Base-by-base conservation (phyloP, 2,329 filamentous ascomycete genomes). In the Colletotrichum plurivorum region DNA sequence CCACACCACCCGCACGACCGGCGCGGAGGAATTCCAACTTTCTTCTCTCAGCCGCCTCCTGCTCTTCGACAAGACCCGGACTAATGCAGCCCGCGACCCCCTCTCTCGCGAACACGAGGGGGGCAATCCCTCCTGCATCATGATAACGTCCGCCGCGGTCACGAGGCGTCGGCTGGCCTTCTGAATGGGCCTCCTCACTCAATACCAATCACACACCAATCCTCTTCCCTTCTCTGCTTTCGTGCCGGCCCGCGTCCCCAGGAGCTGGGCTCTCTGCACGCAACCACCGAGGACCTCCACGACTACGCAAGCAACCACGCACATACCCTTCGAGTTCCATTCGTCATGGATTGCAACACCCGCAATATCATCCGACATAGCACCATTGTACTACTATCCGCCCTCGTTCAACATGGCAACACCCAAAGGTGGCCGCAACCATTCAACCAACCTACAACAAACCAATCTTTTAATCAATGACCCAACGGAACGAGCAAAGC, bases 381-480 rank as follows among this genome's bases (percentile, higher is more conserved):
- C 13, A 43, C 41, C 15, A n/a, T 43, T 43, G 41, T 20, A 49
- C 46, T 49, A 20, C 4, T 56, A 57, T 41, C 53, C 18, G 1
- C 56, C 48, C 48, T 43, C 53, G 25, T 64, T 65, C 62, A 54
- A 54, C 31, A 18, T 22, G 31, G 16, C 25, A 15, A 22, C 56
- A 43, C 51, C 16, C 39, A 6, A 6, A 9, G 25, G 15, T 15
- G 46, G 55, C 51, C 51, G 46, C 60, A 55, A 36, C 25, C 16
- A 51, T 41, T 45, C 5, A 49, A 49, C 49, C 31, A 51, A 39
- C 16, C 52, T 36, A 49, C 57, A 18, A 18, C 10, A 43, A 56
- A 53, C 61, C n/a, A 52, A 52, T 45, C 45, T 63, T 68, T 67
- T 67, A 69, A 69, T 69, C 67, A 52, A 69, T 67, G 67, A 69